These are phyloP conservation scores for Ophiosphaerella narmari DNA, from an alignment of 2,329 filamentous ascomycete genomes.

Conservation along the genomic window DNA sequence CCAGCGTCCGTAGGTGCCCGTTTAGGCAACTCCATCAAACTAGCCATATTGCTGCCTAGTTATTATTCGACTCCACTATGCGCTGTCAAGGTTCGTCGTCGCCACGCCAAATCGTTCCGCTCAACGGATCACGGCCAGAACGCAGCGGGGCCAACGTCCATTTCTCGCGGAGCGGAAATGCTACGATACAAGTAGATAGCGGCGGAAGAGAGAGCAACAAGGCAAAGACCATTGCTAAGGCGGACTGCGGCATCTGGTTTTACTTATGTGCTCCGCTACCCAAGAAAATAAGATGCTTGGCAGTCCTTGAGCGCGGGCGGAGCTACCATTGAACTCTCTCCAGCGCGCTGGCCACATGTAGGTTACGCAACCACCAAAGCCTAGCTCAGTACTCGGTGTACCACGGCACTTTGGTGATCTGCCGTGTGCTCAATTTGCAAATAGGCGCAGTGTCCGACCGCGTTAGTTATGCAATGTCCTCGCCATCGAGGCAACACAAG, in stretches of 20 bases:
- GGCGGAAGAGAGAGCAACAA: constrained; percentile 16
- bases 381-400: not conserved
- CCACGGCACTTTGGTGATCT: no score
- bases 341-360: not conserved
- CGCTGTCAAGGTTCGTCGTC: not conserved
- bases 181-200: constrained; percentile 15
- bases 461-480: constrained; percentile 1
- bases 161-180: constrained; percentile 1
- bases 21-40: constrained; percentile 27
- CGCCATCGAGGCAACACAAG: no score
- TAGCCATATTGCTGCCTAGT: constrained; percentile 17
- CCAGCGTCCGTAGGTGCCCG: constrained; percentile 22
- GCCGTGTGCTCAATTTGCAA: no score
- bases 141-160: not conserved
- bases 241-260: constrained; percentile 28
- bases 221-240: constrained; percentile 13
- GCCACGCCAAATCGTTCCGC: not conserved
- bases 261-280: constrained; percentile 34
- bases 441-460: not conserved
- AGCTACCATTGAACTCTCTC: constrained; percentile 8
- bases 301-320: constrained; percentile 17
- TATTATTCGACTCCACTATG: not conserved
- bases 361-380: constrained; percentile 6
- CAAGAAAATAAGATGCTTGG: constrained; percentile 40
- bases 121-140: constrained; percentile 12